Evolutionary conservation across 768 basidiomycete genomes (phyloP).

Genomic region (Agrocybe praecox): DNA sequence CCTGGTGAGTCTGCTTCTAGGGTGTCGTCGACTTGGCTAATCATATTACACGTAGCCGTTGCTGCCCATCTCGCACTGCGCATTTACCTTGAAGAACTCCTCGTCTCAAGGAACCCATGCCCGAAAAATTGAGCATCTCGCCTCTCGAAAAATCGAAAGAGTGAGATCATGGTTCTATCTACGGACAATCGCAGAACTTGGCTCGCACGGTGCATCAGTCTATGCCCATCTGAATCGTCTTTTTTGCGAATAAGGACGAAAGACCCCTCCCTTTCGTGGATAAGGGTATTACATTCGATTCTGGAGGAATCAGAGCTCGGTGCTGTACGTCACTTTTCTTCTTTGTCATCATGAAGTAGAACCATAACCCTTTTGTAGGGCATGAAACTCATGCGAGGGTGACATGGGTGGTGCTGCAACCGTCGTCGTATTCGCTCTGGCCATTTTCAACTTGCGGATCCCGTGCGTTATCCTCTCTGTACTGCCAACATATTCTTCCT

Average conservation of each 20-base stretch:
- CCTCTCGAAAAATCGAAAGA: slow-evolving; percentile 52
- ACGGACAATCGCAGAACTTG: slow-evolving; percentile 78
- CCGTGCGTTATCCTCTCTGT: slow-evolving; percentile 48
- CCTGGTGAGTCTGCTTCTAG: slow-evolving; percentile 51
- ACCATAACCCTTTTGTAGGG: slow-evolving; percentile 35
- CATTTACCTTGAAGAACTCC: slow-evolving; percentile 82
- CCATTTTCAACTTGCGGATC: slow-evolving; percentile 79
- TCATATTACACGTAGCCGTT: slow-evolving; percentile 52
- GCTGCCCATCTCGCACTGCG: slow-evolving; percentile 79
- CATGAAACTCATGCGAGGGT: slow-evolving; percentile 85
- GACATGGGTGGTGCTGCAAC: slow-evolving; percentile 92
- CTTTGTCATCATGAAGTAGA: background rate
- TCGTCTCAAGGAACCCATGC: slow-evolving; percentile 50
- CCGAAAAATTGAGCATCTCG: slow-evolving; percentile 49
- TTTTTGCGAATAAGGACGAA: slow-evolving; percentile 60
- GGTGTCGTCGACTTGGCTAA: background rate
- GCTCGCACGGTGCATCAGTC: slow-evolving; percentile 61
- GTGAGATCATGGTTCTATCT: slow-evolving; percentile 75
- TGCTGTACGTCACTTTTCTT: slow-evolving; percentile 43
- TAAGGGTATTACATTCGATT: slow-evolving; percentile 90
- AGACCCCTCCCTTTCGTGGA: slow-evolving; percentile 79
- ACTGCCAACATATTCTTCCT: background rate
- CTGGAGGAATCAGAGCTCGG: slow-evolving; percentile 84
- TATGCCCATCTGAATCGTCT: slow-evolving; percentile 53
- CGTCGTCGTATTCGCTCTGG: slow-evolving; percentile 70